Conservation (phyloP, 805 yeast species). For the Cyberlindnera mycetangii region DNA sequence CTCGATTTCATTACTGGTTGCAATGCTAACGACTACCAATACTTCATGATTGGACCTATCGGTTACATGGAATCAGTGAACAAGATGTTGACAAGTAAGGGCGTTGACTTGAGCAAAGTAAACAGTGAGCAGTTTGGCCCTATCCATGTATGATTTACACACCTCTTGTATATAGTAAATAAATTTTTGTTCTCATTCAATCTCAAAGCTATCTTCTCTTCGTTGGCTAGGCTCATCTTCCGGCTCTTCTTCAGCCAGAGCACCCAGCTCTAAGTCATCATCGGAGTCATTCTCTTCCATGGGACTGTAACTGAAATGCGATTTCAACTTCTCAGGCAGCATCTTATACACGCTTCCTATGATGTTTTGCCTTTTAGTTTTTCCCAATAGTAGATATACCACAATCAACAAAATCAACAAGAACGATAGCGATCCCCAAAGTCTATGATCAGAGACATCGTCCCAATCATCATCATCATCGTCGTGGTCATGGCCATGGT, state of each 20-base stretch:
- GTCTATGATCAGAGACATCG: conserved; percentile 30
- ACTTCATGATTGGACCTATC: conserved; percentile 27
- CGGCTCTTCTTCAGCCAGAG: conserved; percentile 10
- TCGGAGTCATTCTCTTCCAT: conserved; percentile 15
- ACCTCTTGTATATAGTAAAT: background rate
- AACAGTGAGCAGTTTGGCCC: conserved; percentile 29
- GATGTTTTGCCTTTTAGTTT: conserved; percentile 23
- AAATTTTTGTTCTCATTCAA: conserved; percentile 1
- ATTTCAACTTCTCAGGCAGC: conserved; percentile 7
- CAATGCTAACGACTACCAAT: conserved; percentile 12
- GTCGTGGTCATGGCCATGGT: conserved; percentile 25
- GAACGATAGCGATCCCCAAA: conserved; percentile 37
- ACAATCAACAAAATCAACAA: conserved; percentile 30
- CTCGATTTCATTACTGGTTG: conserved; percentile 8
- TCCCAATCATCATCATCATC: conserved; percentile 42
- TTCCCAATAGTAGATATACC: conserved; percentile 36
- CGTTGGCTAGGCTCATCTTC: conserved; percentile 5
- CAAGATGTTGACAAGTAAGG: conserved; percentile 3
- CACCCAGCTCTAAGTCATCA: conserved; percentile 21
- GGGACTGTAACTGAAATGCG: background rate
- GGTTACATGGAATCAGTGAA: conserved; percentile 18
- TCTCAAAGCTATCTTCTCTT: conserved; percentile 12
- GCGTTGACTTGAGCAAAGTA: conserved; percentile 13
- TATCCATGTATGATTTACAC: conserved; percentile 12
- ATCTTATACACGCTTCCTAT: conserved; percentile 14